These are phyloP conservation scores for Asterella californica DNA, from an alignment of 225 moss, liverwort and hornwort genomes.

Conservation along the genomic window DNA sequence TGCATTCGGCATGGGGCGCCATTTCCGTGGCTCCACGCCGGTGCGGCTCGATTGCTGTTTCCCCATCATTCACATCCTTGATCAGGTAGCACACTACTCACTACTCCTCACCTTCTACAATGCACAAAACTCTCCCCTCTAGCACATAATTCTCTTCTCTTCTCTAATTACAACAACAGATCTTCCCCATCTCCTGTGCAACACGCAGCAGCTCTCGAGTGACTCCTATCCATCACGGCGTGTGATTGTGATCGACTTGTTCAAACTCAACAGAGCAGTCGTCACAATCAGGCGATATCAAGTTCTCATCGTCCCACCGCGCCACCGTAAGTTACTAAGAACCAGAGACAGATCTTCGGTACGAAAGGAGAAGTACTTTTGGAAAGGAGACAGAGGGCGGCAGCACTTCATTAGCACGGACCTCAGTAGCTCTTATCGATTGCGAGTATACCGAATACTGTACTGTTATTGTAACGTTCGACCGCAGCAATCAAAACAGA, in stretches of 20 bases:
- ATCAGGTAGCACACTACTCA: neutral
- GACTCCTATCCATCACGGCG: neutral
- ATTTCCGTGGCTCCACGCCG: neutral
- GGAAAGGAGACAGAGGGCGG: too few species aligned
- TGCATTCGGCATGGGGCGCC: conserved; percentile 50
- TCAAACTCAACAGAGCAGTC: neutral
- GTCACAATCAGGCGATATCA: neutral
- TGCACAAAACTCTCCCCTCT: neutral
- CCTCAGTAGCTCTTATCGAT: too few species aligned
- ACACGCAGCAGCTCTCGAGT: neutral
- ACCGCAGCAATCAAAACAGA: too few species aligned
- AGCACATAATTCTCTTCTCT: neutral
- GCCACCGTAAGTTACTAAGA: too few species aligned
- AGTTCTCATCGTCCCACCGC: neutral
- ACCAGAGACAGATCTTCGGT: too few species aligned
- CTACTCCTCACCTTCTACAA: neutral
- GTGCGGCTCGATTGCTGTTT: neutral
- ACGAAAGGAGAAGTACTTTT: too few species aligned
- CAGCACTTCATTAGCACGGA: too few species aligned
- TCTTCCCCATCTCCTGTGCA: neutral
- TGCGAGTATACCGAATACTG: too few species aligned
- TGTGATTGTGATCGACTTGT: neutral
- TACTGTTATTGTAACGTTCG: too few species aligned
- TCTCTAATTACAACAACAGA: neutral
- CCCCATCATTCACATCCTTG: neutral